Percentiles rank a stretch among this genome's conserved stretches.
phyloP scores from a whole-genome alignment of 192 early-diverging fungal genomes.

The Spinellus fusiger region DNA sequence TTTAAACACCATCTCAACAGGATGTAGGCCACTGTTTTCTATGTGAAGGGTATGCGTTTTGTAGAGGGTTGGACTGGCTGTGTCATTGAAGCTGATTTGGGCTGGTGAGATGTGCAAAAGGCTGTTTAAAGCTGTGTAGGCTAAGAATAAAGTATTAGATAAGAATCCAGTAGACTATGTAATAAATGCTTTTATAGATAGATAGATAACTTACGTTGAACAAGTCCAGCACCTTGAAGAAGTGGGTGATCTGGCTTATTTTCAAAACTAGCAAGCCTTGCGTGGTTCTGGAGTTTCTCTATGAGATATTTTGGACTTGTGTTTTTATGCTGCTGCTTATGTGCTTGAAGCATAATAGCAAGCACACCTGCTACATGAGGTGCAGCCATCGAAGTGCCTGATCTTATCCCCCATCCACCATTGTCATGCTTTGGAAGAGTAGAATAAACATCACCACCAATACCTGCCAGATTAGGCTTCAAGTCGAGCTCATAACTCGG shows the following conservation, averaged over 20 bases:
- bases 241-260: slow-evolving; percentile 20
- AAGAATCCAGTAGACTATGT: neutral
- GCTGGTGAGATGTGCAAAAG: slow-evolving; percentile 33
- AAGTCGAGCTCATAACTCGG: slow-evolving; percentile 58
- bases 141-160: slow-evolving; percentile 3
- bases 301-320: slow-evolving; percentile 14
- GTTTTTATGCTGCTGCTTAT: slow-evolving; percentile 10
- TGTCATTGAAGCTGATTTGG: slow-evolving; percentile 46
- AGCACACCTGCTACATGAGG: slow-evolving; percentile 42
- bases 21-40: slow-evolving; percentile 32
- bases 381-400: slow-evolving; percentile 36
- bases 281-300: slow-evolving; percentile 33
- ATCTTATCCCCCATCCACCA: slow-evolving; percentile 34
- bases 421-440: slow-evolving; percentile 37
- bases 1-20: slow-evolving; percentile 27
- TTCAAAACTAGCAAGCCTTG: neutral
- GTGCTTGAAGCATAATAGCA: slow-evolving; percentile 33
- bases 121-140: slow-evolving; percentile 33
- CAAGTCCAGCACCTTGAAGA: slow-evolving; percentile 47
- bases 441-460: slow-evolving; percentile 45
- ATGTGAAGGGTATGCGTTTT: slow-evolving; percentile 29
- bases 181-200: no score
- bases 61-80: slow-evolving; percentile 8
- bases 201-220: slow-evolving; percentile 25
- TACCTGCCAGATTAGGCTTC: slow-evolving; percentile 40